Conservation (phyloP, 2,329 filamentous ascomycete genomes). For the Trichoderma koningiopsis region DNA sequence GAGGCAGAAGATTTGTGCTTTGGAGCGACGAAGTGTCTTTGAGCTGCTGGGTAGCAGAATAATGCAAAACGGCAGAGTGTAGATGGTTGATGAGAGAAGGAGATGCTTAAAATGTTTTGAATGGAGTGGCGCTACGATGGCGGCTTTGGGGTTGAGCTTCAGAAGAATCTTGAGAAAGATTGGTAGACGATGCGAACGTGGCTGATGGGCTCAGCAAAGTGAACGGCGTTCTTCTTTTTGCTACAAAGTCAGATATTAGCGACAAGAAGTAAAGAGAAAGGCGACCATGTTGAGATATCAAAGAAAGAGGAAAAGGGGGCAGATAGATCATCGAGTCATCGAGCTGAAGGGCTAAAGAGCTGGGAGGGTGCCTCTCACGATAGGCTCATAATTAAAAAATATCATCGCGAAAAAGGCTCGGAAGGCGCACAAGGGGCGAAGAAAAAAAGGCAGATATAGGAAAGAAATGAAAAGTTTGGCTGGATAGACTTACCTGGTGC, state of each 20-base stretch:
- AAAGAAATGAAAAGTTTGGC: not conserved
- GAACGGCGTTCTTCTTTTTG: not conserved
- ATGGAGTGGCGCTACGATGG: not conserved
- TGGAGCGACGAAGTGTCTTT: too few species aligned
- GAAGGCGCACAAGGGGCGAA: too few species aligned
- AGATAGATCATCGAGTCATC: too few species aligned
- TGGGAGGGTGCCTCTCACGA: not conserved
- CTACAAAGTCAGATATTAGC: not conserved
- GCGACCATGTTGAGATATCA: not conserved
- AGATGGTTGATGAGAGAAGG: not conserved
- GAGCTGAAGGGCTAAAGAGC: not conserved
- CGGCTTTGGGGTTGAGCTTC: not conserved
- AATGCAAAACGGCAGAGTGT: not conserved
- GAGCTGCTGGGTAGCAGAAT: not conserved
- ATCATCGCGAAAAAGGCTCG: not conserved
- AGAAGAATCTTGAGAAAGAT: conserved; percentile 7
- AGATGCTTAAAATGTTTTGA: not conserved
- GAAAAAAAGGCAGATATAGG: not conserved
- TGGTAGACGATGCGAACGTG: conserved; percentile 7
- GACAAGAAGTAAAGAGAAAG: not conserved
- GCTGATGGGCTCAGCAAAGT: not conserved
- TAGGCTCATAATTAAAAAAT: not conserved
- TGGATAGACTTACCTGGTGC: not conserved
- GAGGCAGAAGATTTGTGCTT: not conserved
- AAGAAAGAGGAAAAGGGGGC: not conserved